A percentile compares a stretch with the other conserved stretches of the same genome.
phyloP scores from a whole-genome alignment of 768 basidiomycete genomes.

The Leccinum rimulosum region DNA sequence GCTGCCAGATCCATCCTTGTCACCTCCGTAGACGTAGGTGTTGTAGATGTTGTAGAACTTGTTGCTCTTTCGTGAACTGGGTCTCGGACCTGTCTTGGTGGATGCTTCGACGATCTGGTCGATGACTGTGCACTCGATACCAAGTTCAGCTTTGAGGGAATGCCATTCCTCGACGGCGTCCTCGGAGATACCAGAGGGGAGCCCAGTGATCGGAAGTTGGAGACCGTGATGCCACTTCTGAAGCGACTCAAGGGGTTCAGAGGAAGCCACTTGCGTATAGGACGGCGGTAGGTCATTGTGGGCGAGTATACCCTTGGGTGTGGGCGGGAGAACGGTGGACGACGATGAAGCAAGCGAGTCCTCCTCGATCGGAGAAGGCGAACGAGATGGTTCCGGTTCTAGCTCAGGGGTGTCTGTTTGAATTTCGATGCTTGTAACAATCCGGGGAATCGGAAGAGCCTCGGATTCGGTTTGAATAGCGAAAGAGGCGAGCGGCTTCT shows the following conservation, averaged over 20 bases:
- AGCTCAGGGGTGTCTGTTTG: conserved; percentile 54
- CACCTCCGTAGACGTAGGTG: conserved; percentile 54
- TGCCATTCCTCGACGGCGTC: conserved; percentile 77
- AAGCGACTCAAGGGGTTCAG: conserved; percentile 53
- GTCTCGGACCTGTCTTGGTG: conserved; percentile 30
- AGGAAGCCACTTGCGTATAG: conserved; percentile 59
- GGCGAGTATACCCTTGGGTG: conserved; percentile 50
- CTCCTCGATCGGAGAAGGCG: conserved; percentile 44
- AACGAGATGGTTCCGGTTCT: conserved; percentile 36
- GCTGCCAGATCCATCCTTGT: conserved; percentile 35
- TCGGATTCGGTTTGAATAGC: conserved; percentile 41
- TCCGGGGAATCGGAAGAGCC: conserved; percentile 27
- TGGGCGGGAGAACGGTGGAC: conserved; percentile 68
- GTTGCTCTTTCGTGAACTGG: conserved; percentile 41
- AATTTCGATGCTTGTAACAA: conserved; percentile 51
- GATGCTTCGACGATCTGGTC: conserved; percentile 60
- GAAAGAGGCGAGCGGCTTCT: conserved; percentile 19
- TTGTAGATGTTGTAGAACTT: conserved; percentile 88
- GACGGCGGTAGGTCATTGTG: conserved; percentile 65
- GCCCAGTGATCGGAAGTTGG: conserved; percentile 39
- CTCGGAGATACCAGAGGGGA: conserved; percentile 56
- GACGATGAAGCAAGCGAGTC: conserved; percentile 71
- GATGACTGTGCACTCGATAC: conserved; percentile 72
- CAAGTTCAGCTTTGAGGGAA: conserved; percentile 74
- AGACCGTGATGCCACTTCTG: conserved; percentile 72